phyloP scores from a whole-genome alignment of 805 yeast species.

The Spathaspora hagerdaliae region DNA sequence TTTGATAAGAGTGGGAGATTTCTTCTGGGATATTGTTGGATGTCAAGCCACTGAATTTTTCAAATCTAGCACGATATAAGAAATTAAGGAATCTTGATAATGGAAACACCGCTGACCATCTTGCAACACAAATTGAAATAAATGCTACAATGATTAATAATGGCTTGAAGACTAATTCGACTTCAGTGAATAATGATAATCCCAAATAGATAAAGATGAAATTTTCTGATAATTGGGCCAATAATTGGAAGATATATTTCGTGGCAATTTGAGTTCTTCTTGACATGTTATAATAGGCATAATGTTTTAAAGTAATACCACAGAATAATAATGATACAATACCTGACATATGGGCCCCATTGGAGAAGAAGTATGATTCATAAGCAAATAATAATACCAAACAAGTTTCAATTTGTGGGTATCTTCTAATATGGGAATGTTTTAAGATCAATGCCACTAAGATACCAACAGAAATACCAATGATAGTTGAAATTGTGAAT shows the following conservation, averaged over 20 bases:
- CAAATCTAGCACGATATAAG: constrained; percentile 59
- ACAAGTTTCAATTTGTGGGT: constrained; percentile 97
- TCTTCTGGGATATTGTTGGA: constrained; percentile 59
- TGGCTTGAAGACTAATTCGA: constrained; percentile 92
- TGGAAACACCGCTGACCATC: constrained; percentile 98
- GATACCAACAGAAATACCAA: constrained; percentile 85
- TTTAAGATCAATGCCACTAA: constrained; percentile 85
- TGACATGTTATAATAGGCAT: constrained; percentile 96
- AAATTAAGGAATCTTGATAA: constrained; percentile 80
- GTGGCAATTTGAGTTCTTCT: constrained; percentile 95
- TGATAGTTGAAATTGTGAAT: constrained; percentile 83
- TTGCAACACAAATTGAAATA: constrained; percentile 84
- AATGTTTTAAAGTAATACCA: constrained; percentile 94
- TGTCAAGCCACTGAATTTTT: constrained; percentile 27
- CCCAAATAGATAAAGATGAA: constrained; percentile 95
- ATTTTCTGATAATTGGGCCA: constrained; percentile 94
- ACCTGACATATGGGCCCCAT: constrained; percentile 99
- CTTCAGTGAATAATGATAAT: constrained; percentile 91
- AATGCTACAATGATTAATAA: constrained; percentile 86
- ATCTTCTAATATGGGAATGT: constrained; percentile 88
- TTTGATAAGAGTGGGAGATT: constrained; percentile 91
- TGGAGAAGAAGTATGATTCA: constrained; percentile 94
- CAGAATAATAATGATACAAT: constrained; percentile 92
- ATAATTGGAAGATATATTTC: constrained; percentile 86
- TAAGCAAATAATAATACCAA: constrained; percentile 86